A percentile compares a stretch with the other conserved stretches of the same genome.
These are phyloP conservation scores for Lentinus tigrinus DNA, from an alignment of 768 basidiomycete genomes.

Conservation along the genomic window DNA sequence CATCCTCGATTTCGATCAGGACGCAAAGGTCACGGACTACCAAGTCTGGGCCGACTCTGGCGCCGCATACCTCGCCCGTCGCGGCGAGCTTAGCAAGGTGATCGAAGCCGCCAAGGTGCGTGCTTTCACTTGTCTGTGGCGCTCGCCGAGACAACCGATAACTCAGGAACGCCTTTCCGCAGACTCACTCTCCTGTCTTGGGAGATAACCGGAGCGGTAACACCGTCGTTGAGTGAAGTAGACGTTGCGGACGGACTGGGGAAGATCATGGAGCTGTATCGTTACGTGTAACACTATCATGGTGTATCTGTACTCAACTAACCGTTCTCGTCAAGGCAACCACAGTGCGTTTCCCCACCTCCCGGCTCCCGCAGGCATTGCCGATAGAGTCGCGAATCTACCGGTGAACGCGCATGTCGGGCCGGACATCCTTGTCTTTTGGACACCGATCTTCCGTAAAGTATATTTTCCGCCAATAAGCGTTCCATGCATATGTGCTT, in stretches of 20 bases:
- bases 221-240: neutral
- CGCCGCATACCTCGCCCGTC: slow-evolving; percentile 57
- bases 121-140: neutral
- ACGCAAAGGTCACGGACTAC: slow-evolving; percentile 53
- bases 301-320: too few relatives aligned
- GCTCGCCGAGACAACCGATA: neutral
- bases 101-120: slow-evolving; percentile 7
- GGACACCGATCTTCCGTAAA: too few relatives aligned
- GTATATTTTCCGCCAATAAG: too few relatives aligned
- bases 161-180: slow-evolving; percentile 7
- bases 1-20: slow-evolving; percentile 58
- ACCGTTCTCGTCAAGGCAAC: too few relatives aligned
- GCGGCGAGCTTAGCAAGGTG: slow-evolving; percentile 38
- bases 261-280: neutral
- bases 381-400: too few relatives aligned
- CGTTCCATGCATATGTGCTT: too few relatives aligned
- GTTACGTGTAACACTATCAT: neutral
- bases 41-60: slow-evolving; percentile 73
- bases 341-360: too few relatives aligned
- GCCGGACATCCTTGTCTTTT: too few relatives aligned
- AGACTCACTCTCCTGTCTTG: neutral
- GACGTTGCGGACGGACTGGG: neutral
- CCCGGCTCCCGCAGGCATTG: too few relatives aligned
- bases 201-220: neutral
- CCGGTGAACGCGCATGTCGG: too few relatives aligned